phyloP scores from a whole-genome alignment of 179 eudicot genomes.

The Vitellaria paradoxa region DNA sequence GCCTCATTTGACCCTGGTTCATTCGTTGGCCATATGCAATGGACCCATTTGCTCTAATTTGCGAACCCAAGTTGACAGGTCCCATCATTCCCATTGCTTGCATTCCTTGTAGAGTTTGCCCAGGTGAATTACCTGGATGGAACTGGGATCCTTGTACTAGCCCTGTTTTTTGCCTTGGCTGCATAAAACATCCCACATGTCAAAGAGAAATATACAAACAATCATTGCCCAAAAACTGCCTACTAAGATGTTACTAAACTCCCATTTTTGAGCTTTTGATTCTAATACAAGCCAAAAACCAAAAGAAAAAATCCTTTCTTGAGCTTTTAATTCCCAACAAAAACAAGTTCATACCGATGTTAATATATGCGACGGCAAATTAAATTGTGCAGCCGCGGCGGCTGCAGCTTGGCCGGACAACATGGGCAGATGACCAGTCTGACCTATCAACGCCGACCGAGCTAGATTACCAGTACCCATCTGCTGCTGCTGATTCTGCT shows the following conservation, averaged over 20 bases:
- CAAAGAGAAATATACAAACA: conserved; percentile 2
- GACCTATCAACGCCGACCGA: conserved; percentile 53
- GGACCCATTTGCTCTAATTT: conserved; percentile 60
- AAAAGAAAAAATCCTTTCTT: not conserved
- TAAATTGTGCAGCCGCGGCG: conserved; percentile 41
- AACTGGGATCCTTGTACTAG: conserved; percentile 68
- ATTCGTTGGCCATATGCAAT: conserved; percentile 60
- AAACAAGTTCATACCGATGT: conserved; percentile 44
- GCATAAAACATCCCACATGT: conserved; percentile 27
- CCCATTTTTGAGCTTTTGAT: not conserved
- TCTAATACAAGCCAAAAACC: not conserved
- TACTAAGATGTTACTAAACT: no score
- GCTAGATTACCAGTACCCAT: conserved; percentile 40
- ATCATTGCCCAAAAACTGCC: no score
- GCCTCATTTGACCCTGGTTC: conserved; percentile 52
- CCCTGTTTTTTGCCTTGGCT: conserved; percentile 77
- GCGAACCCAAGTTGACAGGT: conserved; percentile 48
- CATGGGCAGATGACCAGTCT: conserved; percentile 54
- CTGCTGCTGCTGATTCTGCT: conserved; percentile 33
- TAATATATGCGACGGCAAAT: conserved; percentile 60
- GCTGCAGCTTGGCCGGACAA: conserved; percentile 58
- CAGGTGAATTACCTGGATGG: conserved; percentile 55
- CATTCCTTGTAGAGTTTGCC: conserved; percentile 62
- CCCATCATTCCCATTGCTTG: conserved; percentile 75
- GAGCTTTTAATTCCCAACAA: not conserved